phyloP scores from a whole-genome alignment of 345 rosid species.

The Syzygium grande region DNA sequence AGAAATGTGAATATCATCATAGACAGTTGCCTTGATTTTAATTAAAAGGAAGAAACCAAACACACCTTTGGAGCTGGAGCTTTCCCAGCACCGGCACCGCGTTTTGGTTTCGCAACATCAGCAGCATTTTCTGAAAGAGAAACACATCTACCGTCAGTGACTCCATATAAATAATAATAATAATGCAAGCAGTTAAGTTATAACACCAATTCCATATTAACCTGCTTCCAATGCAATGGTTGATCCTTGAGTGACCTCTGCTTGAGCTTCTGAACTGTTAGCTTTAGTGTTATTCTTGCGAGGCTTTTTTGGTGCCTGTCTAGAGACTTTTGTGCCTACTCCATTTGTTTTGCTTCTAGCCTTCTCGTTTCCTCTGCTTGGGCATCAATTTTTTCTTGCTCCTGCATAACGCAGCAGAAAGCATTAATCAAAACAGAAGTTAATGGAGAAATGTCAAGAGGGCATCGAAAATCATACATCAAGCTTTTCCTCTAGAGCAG shows the following conservation, averaged over 20 bases:
- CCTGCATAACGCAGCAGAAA: conserved; percentile 29
- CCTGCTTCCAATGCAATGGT: conserved; percentile 47
- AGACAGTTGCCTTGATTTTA: not conserved
- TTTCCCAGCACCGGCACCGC: conserved; percentile 50
- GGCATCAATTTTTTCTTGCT: conserved; percentile 32
- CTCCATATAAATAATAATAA: not conserved
- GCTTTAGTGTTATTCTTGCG: conserved; percentile 40
- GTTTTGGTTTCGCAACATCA: conserved; percentile 51
- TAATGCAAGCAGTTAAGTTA: not conserved
- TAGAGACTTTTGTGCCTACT: conserved; percentile 28
- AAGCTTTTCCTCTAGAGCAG: conserved; percentile 49
- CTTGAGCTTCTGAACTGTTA: conserved; percentile 4
- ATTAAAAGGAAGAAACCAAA: not conserved
- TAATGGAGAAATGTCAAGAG: not conserved
- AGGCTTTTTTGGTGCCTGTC: conserved; percentile 40
- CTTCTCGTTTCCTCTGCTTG: conserved; percentile 24
- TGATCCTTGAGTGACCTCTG: conserved; percentile 9
- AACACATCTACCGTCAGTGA: not conserved
- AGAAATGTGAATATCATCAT: not conserved
- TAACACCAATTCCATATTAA: conserved; percentile 3
- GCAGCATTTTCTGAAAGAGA: conserved; percentile 30
- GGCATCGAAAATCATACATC: conserved; percentile 41
- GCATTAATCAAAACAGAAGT: not conserved
- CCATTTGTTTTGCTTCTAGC: conserved; percentile 14
- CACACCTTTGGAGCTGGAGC: conserved; percentile 54